Conservation (phyloP, 1,284 basidiomycete genomes). For the Meira miltonrushii region DNA sequence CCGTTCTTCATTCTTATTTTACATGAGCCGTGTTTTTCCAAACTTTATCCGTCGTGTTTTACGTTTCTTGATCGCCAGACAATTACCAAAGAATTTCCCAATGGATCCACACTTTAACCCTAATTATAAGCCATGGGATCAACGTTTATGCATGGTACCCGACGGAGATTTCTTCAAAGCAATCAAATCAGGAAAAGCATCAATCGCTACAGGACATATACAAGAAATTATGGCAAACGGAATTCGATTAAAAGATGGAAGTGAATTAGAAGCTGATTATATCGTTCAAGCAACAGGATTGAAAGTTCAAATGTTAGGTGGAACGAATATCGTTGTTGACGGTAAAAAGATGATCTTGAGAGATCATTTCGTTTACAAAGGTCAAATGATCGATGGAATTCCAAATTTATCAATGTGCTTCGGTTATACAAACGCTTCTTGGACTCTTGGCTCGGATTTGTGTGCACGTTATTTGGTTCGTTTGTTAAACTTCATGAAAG, state of each 20-base stretch:
- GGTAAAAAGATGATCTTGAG: constrained; percentile 23
- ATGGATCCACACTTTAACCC: constrained; percentile 53
- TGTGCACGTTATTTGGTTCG: constrained; percentile 31
- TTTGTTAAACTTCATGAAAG: constrained; percentile 36
- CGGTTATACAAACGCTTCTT: constrained; percentile 3
- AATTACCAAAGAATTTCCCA: constrained; percentile 39
- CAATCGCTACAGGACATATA: constrained; percentile 50
- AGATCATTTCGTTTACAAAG: constrained; percentile 44
- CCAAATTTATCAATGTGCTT: constrained; percentile 17
- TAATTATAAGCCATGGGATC: constrained; percentile 52
- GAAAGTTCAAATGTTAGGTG: constrained; percentile 43
- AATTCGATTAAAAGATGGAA: constrained; percentile 42
- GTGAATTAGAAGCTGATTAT: constrained; percentile 45
- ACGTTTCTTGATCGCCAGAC: constrained; percentile 19
- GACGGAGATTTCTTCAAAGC: constrained; percentile 51
- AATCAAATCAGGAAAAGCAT: constrained; percentile 42
- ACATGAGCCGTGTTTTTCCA: constrained; percentile 37
- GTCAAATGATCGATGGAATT: constrained; percentile 47
- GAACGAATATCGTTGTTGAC: constrained; percentile 34
- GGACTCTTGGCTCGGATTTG: constrained; percentile 8
- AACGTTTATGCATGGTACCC: constrained; percentile 49
- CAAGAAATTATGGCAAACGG: constrained; percentile 36
- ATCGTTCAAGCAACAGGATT: constrained; percentile 52
- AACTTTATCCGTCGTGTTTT: constrained; percentile 29
- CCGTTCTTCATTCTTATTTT: constrained; percentile 46